phyloP scores from a whole-genome alignment of 768 basidiomycete genomes.

The Coprinopsis strossmayeri region DNA sequence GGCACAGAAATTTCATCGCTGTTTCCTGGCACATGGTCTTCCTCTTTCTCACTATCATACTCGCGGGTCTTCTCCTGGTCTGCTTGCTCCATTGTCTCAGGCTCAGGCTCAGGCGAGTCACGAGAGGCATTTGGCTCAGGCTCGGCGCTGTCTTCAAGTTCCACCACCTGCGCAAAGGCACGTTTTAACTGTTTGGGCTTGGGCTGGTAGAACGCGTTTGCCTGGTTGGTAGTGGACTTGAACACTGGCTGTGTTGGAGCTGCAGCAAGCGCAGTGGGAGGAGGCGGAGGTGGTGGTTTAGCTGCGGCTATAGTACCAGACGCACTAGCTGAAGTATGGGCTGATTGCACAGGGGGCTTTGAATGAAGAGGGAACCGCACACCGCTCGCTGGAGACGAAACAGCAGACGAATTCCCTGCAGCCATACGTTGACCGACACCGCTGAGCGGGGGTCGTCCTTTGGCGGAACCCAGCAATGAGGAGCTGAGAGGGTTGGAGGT shows the following conservation, averaged over 20 bases:
- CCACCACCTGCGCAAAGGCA: conserved; percentile 20
- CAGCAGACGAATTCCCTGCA: conserved; percentile 14
- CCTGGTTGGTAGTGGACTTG: conserved; percentile 43
- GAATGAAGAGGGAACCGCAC: conserved; percentile 18
- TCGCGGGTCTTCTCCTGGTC: too few species aligned
- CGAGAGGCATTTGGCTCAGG: too few species aligned
- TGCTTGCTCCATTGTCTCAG: too few species aligned
- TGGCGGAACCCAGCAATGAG: conserved; percentile 16
- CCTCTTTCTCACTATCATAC: conserved; percentile 19
- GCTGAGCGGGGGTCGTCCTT: conserved; percentile 19
- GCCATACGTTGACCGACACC: conserved; percentile 21
- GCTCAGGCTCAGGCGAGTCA: too few species aligned
- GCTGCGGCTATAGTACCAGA: background rate
- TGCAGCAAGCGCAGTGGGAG: conserved; percentile 12
- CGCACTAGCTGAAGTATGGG: conserved; percentile 14
- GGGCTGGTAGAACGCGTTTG: conserved; percentile 66
- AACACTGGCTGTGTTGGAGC: conserved; percentile 27
- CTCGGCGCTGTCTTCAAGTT: too few species aligned
- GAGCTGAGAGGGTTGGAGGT: conserved; percentile 8
- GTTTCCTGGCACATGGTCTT: background rate
- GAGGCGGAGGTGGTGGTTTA: background rate
- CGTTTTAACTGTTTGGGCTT: conserved; percentile 30
- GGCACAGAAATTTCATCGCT: conserved; percentile 6
- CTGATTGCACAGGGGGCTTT: conserved; percentile 7
- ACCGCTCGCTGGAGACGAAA: conserved; percentile 24